Evolutionary conservation across 2,329 filamentous ascomycete species (phyloP), one percentile per base, ranked within the genome.

Genomic region (Lojkania enalia): DNA sequence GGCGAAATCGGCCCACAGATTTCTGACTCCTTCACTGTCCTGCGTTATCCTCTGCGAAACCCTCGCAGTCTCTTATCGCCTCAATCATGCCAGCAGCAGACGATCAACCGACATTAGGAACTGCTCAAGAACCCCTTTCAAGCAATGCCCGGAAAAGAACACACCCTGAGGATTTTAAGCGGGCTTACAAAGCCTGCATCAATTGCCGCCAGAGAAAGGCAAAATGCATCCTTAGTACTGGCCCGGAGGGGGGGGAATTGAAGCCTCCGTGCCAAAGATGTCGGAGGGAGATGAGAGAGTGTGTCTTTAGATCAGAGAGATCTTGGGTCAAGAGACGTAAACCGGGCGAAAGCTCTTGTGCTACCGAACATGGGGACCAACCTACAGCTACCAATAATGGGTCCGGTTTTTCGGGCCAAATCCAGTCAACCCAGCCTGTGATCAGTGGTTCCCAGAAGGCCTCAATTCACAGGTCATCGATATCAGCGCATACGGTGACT

Each of bases 121-220:
- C 27, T 12, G 14, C 40, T 13, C 40, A 44, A 36, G 30, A 47
- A 32, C 2, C 31, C 20, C 11, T 15, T 16, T 6, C 30, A 11
- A 9, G 11, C 11, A 19, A 27, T 14, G 39, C 41, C 7, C 25
- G 46, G 19, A 69, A 69, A 55, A 57, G 65, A 52, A 63, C 64
- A 47, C 61, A 67, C 54, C 63, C 65, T 15, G 65, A 69, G n/a
- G 65, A 74, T 39, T 77, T 76, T 58, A 74, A 78, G 61, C 75
- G 76, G 48, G 75, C 76, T 27, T 79, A 79, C 72, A 79, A 79
- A 61, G 77, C 77, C 16, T 79, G 77, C 58, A 72, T 78, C 45
- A 72, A 75, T 45, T 79, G 76, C 54, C 75, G 76, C 39, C 73
- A 77, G 53, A 70, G 75, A 40, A 79, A 79, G 63, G 74, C 76